phyloP scores from a whole-genome alignment of 176 grass and related monocot genomes.

The Avena sativa region DNA sequence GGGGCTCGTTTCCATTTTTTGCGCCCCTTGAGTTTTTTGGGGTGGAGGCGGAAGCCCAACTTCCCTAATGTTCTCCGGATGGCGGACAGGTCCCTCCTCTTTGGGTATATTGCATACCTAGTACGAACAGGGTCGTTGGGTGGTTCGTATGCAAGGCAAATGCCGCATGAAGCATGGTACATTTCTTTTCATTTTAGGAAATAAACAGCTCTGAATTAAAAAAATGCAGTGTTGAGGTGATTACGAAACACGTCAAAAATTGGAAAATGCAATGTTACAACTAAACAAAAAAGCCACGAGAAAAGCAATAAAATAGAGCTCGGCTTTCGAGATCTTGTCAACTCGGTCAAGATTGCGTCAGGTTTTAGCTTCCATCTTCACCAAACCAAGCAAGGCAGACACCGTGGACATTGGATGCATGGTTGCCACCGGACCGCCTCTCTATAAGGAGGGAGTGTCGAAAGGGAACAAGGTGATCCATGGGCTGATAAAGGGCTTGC shows the following conservation, averaged over 20 bases:
- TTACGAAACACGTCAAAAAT: neutral
- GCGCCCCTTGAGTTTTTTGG: neutral
- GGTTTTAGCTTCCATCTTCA: neutral
- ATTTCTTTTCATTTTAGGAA: too few species aligned
- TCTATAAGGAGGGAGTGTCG: neutral
- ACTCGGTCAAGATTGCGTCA: neutral
- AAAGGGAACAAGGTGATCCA: neutral
- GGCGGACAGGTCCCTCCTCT: constrained; percentile 9
- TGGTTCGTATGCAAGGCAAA: neutral
- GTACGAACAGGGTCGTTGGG: neutral
- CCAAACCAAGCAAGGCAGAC: neutral
- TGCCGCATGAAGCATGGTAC: neutral
- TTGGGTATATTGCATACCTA: neutral
- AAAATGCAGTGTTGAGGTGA: neutral
- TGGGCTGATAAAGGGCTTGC: neutral
- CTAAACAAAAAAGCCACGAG: neutral
- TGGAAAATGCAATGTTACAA: neutral
- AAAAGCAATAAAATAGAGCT: neutral
- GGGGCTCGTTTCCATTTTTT: constrained; percentile 27
- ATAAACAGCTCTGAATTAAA: neutral
- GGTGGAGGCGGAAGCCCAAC: constrained; percentile 37
- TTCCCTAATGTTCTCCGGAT: constrained; percentile 21
- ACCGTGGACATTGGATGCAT: neutral
- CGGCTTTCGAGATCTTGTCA: neutral
- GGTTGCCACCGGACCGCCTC: neutral